Conservation (phyloP, 331 rosid species). For the Malus hybrid region DNA sequence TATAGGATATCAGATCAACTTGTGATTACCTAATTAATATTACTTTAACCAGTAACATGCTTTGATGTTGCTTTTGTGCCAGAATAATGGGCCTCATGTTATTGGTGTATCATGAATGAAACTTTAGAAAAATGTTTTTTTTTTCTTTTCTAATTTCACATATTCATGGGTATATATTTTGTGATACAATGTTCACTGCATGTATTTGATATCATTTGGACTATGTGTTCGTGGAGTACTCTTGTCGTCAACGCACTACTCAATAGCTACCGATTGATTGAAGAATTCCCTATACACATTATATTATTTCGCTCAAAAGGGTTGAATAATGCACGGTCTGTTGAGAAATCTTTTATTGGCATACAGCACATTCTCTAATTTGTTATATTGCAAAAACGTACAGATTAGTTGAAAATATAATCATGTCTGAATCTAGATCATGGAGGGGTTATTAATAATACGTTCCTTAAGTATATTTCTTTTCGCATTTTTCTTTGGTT, state of each 20-base stretch:
- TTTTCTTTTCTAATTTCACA: too few relatives aligned
- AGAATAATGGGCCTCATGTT: slow-evolving; percentile 57
- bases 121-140: neutral
- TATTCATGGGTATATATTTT: neutral
- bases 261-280: neutral
- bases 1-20: slow-evolving; percentile 29
- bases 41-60: slow-evolving; percentile 28
- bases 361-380: neutral
- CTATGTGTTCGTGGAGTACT: slow-evolving; percentile 4
- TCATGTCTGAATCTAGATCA: neutral
- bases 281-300: neutral
- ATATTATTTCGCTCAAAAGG: neutral
- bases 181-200: neutral
- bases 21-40: slow-evolving; percentile 28
- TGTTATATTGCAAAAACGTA: neutral
- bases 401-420: too few relatives aligned
- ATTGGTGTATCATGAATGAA: slow-evolving; percentile 10
- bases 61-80: slow-evolving; percentile 27
- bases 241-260: slow-evolving; percentile 4
- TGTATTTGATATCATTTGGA: neutral
- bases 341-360: neutral
- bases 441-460: neutral
- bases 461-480: neutral
- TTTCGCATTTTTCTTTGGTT: neutral
- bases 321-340: neutral